Evolutionary conservation across 345 rosid species (phyloP), one percentile per base, ranked within the genome.

Genomic region (Eucalyptus sp.): DNA sequence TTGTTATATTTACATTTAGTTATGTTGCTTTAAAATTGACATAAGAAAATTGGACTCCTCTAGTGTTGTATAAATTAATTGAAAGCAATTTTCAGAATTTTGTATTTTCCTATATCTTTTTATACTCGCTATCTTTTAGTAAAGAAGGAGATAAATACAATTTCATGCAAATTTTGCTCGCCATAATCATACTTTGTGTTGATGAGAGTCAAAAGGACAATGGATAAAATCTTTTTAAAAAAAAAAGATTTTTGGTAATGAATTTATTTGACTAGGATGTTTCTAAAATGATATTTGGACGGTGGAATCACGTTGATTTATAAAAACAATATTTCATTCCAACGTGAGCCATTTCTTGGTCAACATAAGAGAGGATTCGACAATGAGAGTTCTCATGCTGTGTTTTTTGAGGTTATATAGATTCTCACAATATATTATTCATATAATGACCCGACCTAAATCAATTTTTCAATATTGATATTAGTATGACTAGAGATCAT

Each of bases 111-210:
- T 33, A 8, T 18, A 37, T 18, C 81, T 71, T 33, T 33, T 33
- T 71, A n/a, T 66, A 0, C 76, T 7, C 9, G 0, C 41, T 15
- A n/a, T 13, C 18, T 64, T 64, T 31, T 29, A 3, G 11, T n/a
- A 15, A 66, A 15, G 22, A 66, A 16, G 7, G 79, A 31, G 22
- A 66, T n/a, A 14, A n/a, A 31, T 17, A 5, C 4, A 33, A 33
- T 33, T 18, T n/a, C 81, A 10, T 16, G 24, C 41, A 10, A 71
- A 33, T 71, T 71, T 18, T 5, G 25, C 4, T 5, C 1, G 4
- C 22, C 46, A 9, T 68, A 37, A 27, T 37, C 14, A 17, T 68
- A 8, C 0, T 66, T 66, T 71, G 20, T 37, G 25, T 33, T 18
- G 25, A 37, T 18, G 1, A 71, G 22, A 18, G 46, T 37, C 25